Base-by-base conservation (phyloP, 2,329 filamentous ascomycete genomes). In the Hirsutella minnesotensis region DNA sequence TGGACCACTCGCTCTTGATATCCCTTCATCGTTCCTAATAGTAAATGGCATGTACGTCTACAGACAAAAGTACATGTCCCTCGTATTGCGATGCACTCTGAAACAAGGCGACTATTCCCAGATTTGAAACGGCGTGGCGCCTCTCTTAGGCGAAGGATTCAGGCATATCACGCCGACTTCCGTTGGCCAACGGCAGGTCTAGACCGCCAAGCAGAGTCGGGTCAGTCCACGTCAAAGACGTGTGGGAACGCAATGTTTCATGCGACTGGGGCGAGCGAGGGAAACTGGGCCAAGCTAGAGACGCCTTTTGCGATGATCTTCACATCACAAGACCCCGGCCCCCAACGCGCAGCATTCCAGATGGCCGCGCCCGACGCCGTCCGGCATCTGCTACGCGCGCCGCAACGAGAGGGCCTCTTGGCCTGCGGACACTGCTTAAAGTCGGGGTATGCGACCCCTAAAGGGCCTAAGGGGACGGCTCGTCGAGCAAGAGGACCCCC, bases 1-100 rank as follows among this genome's bases (percentile, higher is more conserved):
- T 54, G 49, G 49, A 50, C 46, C 50, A 46, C 49, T 56, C 46
- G 52, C 44, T 52, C n/a, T 50, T 44, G 40, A 46, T 49, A 48
- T 45, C 44, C 41, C 39, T 22, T 40, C 38, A 22, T 39, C 40
- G 9, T 41, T 46, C 44, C 34, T 43, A n/a, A n/a, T 43, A n/a
- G 43, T 41, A 40, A 41, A 46, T 19, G 22, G 13, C 9, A 19
- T 35, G 16, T 9, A 19, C 33, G 15, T 5, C 15, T 18, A 16
- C 33, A 10, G 31, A n/a, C 33, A 7, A 4, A 18, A 9, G 15
- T n/a, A 9, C 15, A 16, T 35, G 15, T 9, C 33, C 3, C 15
- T 31, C 16, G n/a, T 42, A 42, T 38, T 37, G 29, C n/a, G 12
- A 38, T 27, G 24, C 24, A 7, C 12, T 7, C 24, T 27, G 24